Conservation (phyloP, 768 basidiomycete species). For the Chiua virens region DNA sequence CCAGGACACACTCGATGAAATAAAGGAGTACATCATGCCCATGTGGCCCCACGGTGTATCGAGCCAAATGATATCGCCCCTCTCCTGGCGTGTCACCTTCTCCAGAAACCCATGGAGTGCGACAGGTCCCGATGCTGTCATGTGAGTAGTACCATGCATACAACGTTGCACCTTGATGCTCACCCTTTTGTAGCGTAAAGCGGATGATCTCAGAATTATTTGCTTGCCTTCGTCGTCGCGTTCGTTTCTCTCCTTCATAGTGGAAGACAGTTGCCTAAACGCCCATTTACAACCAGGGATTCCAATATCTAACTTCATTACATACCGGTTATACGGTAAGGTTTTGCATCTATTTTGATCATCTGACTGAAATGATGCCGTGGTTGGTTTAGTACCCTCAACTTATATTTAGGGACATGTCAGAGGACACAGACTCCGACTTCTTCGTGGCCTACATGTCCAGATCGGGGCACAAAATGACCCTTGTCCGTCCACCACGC, state of each 20-base stretch:
- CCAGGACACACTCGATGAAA: conserved; percentile 58
- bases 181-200: conserved; percentile 49
- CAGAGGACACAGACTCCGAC: conserved; percentile 46
- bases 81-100: conserved; percentile 63
- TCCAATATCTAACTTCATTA: conserved; percentile 63
- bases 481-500: conserved; percentile 42
- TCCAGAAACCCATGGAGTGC: conserved; percentile 68
- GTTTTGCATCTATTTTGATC: conserved; percentile 6
- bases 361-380: neutral
- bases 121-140: conserved; percentile 49
- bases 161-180: neutral
- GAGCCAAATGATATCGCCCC: conserved; percentile 38
- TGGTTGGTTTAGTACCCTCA: conserved; percentile 49
- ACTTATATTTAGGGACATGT: conserved; percentile 61
- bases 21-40: conserved; percentile 54
- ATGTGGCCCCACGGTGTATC: conserved; percentile 69
- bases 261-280: conserved; percentile 8
- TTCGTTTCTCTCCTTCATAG: conserved; percentile 31
- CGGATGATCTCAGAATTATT: conserved; percentile 62
- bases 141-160: conserved; percentile 38
- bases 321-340: conserved; percentile 55
- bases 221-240: conserved; percentile 56
- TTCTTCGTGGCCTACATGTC: conserved; percentile 72
- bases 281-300: conserved; percentile 50
- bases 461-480: conserved; percentile 55